Conservation (phyloP, 768 basidiomycete genomes). For the Rhizopogon vinicolor region DNA sequence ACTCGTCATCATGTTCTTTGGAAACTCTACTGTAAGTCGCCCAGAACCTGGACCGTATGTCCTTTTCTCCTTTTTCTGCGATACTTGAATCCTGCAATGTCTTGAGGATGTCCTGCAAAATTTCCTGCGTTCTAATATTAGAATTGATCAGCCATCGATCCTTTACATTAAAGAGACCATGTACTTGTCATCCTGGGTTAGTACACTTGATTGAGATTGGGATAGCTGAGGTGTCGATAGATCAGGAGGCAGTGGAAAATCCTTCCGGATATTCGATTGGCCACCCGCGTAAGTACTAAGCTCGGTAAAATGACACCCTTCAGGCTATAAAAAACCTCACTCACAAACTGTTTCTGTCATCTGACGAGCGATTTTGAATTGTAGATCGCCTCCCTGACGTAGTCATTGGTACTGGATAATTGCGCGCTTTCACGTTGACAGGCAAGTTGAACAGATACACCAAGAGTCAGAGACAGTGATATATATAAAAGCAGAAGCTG, state of each 20-base stretch:
- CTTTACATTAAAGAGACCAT: neutral
- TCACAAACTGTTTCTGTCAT: neutral
- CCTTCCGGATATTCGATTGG: neutral
- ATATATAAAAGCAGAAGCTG: neutral
- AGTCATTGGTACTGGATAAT: neutral
- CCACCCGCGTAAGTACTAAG: neutral
- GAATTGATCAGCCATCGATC: neutral
- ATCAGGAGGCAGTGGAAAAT: neutral
- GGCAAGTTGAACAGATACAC: neutral
- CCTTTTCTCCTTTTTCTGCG: neutral
- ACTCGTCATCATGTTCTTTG: conserved; percentile 12
- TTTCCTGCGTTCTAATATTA: neutral
- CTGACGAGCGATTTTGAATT: neutral
- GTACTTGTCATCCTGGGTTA: neutral
- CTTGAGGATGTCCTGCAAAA: neutral
- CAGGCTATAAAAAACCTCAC: neutral
- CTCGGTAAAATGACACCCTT: neutral
- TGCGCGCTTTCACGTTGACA: neutral
- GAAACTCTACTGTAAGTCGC: too few relatives aligned
- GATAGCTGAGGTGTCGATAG: neutral
- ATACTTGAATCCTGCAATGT: neutral
- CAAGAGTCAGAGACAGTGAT: neutral
- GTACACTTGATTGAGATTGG: neutral
- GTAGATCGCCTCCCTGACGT: neutral
- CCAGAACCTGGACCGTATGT: too few relatives aligned